Conservation (phyloP, 768 basidiomycete species). For the Trametes sanguinea region DNA sequence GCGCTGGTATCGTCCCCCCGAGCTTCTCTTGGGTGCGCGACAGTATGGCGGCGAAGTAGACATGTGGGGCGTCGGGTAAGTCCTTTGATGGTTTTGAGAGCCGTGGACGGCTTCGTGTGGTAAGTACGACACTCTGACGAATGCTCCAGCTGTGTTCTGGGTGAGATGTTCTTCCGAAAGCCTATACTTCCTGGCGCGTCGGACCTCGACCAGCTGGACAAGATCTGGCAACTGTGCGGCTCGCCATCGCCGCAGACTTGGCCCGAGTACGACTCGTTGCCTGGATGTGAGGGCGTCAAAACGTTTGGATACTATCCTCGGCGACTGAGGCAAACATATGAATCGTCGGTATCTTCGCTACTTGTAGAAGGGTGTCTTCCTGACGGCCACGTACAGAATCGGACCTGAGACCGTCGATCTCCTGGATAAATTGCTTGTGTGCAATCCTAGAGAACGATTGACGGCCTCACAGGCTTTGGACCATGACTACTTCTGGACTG, state of each 20-base stretch:
- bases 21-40: constrained; percentile 84
- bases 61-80: constrained; percentile 96
- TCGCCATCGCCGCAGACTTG: constrained; percentile 81
- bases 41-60: constrained; percentile 94
- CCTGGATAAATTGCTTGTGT: constrained; percentile 76
- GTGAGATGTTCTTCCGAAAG: constrained; percentile 88
- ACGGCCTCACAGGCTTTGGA: constrained; percentile 87
- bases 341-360: constrained; percentile 49
- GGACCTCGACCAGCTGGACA: constrained; percentile 89
- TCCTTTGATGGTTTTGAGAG: constrained; percentile 7
- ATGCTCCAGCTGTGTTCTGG: constrained; percentile 79
- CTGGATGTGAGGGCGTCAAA: constrained; percentile 79
- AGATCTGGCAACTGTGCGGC: constrained; percentile 90
- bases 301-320: constrained; percentile 56
- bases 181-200: constrained; percentile 88
- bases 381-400: constrained; percentile 45
- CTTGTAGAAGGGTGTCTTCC: not conserved
- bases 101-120: not conserved
- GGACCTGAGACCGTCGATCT: constrained; percentile 77
- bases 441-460: constrained; percentile 82
- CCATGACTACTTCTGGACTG: constrained; percentile 94
- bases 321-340: constrained; percentile 57
- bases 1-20: constrained; percentile 92
- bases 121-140: not conserved
- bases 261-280: constrained; percentile 74